phyloP scores from a whole-genome alignment of 768 basidiomycete genomes.

The Boletus sensibilis region DNA sequence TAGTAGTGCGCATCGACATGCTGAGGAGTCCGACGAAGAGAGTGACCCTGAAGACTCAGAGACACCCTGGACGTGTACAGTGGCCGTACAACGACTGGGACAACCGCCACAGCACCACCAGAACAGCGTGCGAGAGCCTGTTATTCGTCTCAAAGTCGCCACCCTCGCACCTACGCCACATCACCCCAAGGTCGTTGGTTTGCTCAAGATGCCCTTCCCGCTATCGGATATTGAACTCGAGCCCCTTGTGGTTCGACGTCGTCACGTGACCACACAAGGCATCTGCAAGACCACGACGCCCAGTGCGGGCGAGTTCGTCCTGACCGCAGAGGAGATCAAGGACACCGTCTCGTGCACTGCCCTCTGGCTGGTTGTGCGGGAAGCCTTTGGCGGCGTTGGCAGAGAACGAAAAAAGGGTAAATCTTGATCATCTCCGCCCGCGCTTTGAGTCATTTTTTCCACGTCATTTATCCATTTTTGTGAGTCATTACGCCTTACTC shows the following conservation, averaged over 20 bases:
- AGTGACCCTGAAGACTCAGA: slow-evolving; percentile 96
- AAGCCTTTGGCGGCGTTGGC: slow-evolving; percentile 90
- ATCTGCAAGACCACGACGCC: slow-evolving; percentile 24
- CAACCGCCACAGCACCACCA: slow-evolving; percentile 8
- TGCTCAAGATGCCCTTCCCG: slow-evolving; percentile 89
- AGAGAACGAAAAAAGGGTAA: slow-evolving; percentile 73
- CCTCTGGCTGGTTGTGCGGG: slow-evolving; percentile 88
- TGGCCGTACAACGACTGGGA: slow-evolving; percentile 56
- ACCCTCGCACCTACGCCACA: slow-evolving; percentile 91
- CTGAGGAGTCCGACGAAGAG: slow-evolving; percentile 64
- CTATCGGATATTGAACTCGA: slow-evolving; percentile 81
- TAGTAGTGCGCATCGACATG: slow-evolving; percentile 19
- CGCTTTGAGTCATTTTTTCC: background rate
- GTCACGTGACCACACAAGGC: slow-evolving; percentile 38
- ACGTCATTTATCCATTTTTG: slow-evolving; percentile 19
- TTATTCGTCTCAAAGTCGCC: slow-evolving; percentile 62
- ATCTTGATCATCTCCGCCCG: slow-evolving; percentile 41
- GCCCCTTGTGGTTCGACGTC: slow-evolving; percentile 49
- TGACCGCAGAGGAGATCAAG: slow-evolving; percentile 92
- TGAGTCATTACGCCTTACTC: slow-evolving; percentile 9
- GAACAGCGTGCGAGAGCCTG: slow-evolving; percentile 10
- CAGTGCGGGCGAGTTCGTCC: slow-evolving; percentile 40
- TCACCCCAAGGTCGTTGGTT: slow-evolving; percentile 91
- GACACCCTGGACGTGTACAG: slow-evolving; percentile 92
- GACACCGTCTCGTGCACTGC: slow-evolving; percentile 86